Conservation (phyloP, 495 filamentous ascomycete species). For the Glonium stellatum region DNA sequence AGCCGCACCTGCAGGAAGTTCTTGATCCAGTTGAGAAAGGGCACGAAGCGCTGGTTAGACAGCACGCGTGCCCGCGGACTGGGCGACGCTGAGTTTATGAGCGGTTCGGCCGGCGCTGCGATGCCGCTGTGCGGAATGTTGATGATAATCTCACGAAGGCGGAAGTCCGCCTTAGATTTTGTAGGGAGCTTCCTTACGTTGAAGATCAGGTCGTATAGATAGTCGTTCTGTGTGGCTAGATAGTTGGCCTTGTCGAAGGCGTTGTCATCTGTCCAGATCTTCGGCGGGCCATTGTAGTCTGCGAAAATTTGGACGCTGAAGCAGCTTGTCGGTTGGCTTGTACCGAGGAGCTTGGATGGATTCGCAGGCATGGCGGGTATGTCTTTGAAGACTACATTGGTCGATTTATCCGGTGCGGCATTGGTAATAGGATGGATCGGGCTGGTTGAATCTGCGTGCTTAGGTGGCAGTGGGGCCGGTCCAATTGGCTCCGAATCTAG, state of each 20-base stretch:
- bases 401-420: not conserved
- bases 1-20: slow-evolving; percentile 1
- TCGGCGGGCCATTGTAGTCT: slow-evolving; percentile 4
- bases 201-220: slow-evolving; percentile 1
- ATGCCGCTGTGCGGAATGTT: not conserved
- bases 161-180: slow-evolving; percentile 1
- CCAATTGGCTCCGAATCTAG: not conserved
- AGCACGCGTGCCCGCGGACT: slow-evolving; percentile 9
- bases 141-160: slow-evolving; percentile 1
- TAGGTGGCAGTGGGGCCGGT: not conserved
- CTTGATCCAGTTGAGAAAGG: not conserved
- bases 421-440: not conserved
- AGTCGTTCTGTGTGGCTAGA: not conserved
- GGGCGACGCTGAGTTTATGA: not conserved
- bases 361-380: not conserved
- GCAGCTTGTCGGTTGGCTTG: not conserved
- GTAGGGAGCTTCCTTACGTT: not conserved
- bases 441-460: not conserved
- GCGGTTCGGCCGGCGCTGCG: slow-evolving; percentile 1
- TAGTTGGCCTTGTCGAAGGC: not conserved
- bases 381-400: not conserved
- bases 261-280: not conserved
- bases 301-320: slow-evolving; percentile 2
- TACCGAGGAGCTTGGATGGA: not conserved
- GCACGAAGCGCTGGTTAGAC: slow-evolving; percentile 11